Base-by-base conservation (phyloP, 192 early-diverging fungal genomes). In the Mortierella hygrophila region DNA sequence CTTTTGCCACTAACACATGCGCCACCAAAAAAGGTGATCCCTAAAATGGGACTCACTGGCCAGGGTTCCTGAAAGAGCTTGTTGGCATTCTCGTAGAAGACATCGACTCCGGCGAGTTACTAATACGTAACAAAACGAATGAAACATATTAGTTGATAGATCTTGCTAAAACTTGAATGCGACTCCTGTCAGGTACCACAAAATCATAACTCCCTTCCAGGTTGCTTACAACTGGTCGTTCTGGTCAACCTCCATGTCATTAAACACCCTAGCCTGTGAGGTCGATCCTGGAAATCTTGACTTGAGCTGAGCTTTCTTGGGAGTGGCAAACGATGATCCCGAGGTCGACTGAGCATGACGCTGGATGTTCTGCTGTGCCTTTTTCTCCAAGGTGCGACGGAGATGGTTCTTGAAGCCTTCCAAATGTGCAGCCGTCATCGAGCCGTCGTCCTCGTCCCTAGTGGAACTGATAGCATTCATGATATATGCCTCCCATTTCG, bases 401-500 rank as follows among this genome's bases (percentile, higher is more conserved):
- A 86, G 76, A 49, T 42, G 46, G n/a, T 13, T 60, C 72, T 86
- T 86, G 47, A 86, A 86, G 20, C 84, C 79, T 13, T 86, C 84
- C 20, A 86, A 71, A 26, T 81, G 74, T 40, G 49, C 68, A 16
- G 44, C 9, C 20, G 79, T 77, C 79, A 86, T 81, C 18, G 84
- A 74, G 11, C 71, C 82, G 35, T 83, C 60, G 23, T 78, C 82
- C 1, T 74, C 82, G 29, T 74, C 84, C 23, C 38, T 72, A 5
- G 26, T 29, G 3, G 70, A 29, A 6, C 21, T 70, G 18, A 37
- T 75, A 6, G 20, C 52, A 65, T 78, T 86, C 79, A 86, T 81
- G 68, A 86, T 80, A 35, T 78, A 86, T 3, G 79, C 84, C 68
- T 86, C 84, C 84, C 84, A 86, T 74, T 86, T 86, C 57, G 84